Base-by-base conservation (phyloP, 495 filamentous ascomycete species). In the Choiromyces venosus region DNA sequence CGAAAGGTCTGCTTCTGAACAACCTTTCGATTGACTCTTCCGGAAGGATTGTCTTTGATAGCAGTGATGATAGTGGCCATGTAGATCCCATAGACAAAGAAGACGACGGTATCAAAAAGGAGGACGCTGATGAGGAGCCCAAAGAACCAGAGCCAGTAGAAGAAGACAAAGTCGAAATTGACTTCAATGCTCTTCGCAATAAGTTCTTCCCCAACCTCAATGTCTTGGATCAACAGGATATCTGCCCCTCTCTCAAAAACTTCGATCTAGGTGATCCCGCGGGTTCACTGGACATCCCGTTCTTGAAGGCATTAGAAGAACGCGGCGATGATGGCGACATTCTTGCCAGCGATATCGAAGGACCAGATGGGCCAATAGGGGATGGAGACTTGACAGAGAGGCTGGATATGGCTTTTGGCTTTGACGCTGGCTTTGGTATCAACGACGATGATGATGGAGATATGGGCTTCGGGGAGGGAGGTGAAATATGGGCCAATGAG, bases 31-130 rank as follows among this genome's bases (percentile, higher is more conserved):
- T 99, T 73, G 95, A 99, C 83, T 86, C 88, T 8, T 86, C 92
- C 74, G 95, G 95, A 37, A 87, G 93, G 56, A 99, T 99, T 75
- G 94, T 98, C 35, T 99, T 99, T 78, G 95, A 98, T 80, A 97
- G 93, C 84, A 97, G 93, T 72, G 95, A 99, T 81, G 96, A 99
- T 79, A 86, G 89, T 33, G 25, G 25, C 52, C 52, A 33, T 61
- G 25, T 29, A 61, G 52, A 61, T 18, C 52, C 52, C 4, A 29
- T 33, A 61, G 85, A 83, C 7, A 89, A 88, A 68, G 84, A 84
- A 37, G 79, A 79, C 21, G 82, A 84, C 5, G 81, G 83, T 42
- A 74, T 82, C 66, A 82, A 83, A 39, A 81, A 82, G 66, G 81
- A 83, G 73, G 82, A 83, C 25, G 72, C 79, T 36, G 73, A 81